phyloP scores from a whole-genome alignment of 805 yeast genomes.

The Pichia nakasei region DNA sequence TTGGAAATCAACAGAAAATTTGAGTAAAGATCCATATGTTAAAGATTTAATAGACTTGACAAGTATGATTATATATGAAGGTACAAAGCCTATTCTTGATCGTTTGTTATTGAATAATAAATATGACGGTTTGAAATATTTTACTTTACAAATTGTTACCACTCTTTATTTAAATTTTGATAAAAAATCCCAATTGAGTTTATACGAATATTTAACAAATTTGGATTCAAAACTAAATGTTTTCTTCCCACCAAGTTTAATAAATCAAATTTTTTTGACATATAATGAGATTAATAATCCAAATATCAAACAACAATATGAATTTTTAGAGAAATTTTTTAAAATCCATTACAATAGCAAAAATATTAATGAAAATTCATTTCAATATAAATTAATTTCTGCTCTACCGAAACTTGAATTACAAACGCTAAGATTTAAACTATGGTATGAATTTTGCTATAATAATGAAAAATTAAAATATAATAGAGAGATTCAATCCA shows the following conservation, averaged over 20 bases:
- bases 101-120: not conserved
- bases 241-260: constrained; percentile 6
- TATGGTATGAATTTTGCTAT: constrained; percentile 11
- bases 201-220: constrained; percentile 1
- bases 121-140: constrained; percentile 5
- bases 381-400: constrained; percentile 6
- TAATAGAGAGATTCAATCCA: constrained; percentile 4
- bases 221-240: not conserved
- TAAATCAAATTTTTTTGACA: not conserved
- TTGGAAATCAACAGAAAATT: constrained; percentile 5
- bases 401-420: constrained; percentile 1
- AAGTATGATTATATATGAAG: not conserved
- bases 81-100: not conserved
- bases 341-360: constrained; percentile 3
- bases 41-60: constrained; percentile 4
- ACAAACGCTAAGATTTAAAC: constrained; percentile 4
- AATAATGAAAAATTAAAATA: constrained; percentile 2
- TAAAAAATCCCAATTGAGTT: not conserved
- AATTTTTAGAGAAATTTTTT: constrained; percentile 3
- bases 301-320: constrained; percentile 1
- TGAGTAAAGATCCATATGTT: constrained; percentile 1
- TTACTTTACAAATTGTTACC: constrained; percentile 3
- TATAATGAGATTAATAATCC: not conserved
- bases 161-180: constrained; percentile 4
- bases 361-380: constrained; percentile 1